A percentile compares a stretch with the other conserved stretches of the same genome.
Conservation (phyloP, 208 protist species). For the Crithidia thermophila region DNA sequence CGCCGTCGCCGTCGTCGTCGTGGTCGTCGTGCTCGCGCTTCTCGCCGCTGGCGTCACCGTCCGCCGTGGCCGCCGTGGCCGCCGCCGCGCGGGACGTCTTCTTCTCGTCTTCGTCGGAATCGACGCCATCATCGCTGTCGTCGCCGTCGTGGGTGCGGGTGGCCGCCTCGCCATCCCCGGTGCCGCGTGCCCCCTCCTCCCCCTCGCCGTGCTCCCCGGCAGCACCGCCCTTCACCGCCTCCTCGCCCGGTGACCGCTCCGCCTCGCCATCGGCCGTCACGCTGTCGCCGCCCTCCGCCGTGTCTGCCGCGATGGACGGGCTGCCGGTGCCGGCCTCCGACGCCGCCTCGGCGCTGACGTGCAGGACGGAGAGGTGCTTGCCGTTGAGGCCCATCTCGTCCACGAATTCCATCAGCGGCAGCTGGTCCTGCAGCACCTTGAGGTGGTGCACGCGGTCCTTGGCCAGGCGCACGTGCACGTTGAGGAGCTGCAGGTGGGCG, state of each 20-base stretch:
- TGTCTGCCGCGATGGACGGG: background rate
- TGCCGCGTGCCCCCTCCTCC: too few species aligned
- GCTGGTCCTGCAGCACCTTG: slow-evolving; percentile 69
- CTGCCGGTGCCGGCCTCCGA: background rate
- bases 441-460: slow-evolving; percentile 59
- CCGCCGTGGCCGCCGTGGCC: too few species aligned
- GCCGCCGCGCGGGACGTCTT: too few species aligned
- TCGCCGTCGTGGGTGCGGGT: too few species aligned
- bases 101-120: too few species aligned
- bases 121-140: too few species aligned
- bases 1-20: slow-evolving; percentile 11
- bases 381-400: slow-evolving; percentile 54
- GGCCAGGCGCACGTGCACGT: slow-evolving; percentile 54
- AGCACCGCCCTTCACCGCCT: slow-evolving; percentile 4
- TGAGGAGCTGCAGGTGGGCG: slow-evolving; percentile 72
- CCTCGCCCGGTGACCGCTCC: background rate
- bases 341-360: slow-evolving; percentile 13
- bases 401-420: slow-evolving; percentile 69
- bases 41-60: too few species aligned
- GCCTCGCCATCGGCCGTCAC: background rate
- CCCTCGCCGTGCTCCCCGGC: too few species aligned
- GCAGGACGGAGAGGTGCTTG: slow-evolving; percentile 13
- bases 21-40: background rate
- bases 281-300: background rate
- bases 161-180: slow-evolving; percentile 5